Percentiles rank a stretch among this genome's conserved stretches.
These are phyloP conservation scores for Biscogniauxia mediterranea DNA, from an alignment of 2,329 filamentous ascomycete genomes.

Conservation along the genomic window DNA sequence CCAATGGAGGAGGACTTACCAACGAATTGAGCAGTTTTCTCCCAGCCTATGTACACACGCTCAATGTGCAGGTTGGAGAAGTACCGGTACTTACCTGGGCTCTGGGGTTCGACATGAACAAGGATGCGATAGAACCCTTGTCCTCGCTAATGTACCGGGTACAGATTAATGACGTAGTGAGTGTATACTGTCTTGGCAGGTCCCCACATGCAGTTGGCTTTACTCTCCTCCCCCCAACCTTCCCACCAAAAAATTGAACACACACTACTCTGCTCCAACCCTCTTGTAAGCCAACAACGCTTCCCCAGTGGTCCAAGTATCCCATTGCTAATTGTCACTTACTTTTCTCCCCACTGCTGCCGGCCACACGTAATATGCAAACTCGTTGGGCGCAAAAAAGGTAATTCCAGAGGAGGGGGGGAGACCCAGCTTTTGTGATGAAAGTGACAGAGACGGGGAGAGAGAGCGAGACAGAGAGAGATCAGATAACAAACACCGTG, in stretches of 20 bases:
- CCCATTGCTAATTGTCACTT: slow-evolving; percentile 3
- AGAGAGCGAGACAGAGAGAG: slow-evolving; percentile 3
- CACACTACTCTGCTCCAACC: not conserved
- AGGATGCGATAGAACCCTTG: slow-evolving; percentile 17
- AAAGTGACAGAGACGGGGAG: not conserved
- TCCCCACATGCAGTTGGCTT: not conserved
- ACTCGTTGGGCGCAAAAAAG: not conserved
- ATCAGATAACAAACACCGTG: slow-evolving; percentile 6
- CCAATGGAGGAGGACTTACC: too few relatives aligned
- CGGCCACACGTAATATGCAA: not conserved
- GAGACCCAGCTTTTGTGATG: not conserved
- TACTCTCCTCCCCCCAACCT: slow-evolving; percentile 1
- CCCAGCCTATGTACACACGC: not conserved
- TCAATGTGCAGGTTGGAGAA: slow-evolving; percentile 10
- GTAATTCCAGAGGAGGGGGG: not conserved
- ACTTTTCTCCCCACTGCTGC: slow-evolving; percentile 6
- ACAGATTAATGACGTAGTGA: slow-evolving; percentile 25
- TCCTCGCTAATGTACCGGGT: slow-evolving; percentile 24
- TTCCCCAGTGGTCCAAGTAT: not conserved
- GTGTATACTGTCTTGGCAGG: slow-evolving; percentile 6
- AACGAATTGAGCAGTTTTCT: too few relatives aligned
- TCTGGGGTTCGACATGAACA: slow-evolving; percentile 13
- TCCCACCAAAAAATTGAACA: slow-evolving; percentile 15
- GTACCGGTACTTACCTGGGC: slow-evolving; percentile 20
- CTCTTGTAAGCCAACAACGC: not conserved